phyloP scores from a whole-genome alignment of 2,329 filamentous ascomycete genomes.

The Claviceps pazoutovae region DNA sequence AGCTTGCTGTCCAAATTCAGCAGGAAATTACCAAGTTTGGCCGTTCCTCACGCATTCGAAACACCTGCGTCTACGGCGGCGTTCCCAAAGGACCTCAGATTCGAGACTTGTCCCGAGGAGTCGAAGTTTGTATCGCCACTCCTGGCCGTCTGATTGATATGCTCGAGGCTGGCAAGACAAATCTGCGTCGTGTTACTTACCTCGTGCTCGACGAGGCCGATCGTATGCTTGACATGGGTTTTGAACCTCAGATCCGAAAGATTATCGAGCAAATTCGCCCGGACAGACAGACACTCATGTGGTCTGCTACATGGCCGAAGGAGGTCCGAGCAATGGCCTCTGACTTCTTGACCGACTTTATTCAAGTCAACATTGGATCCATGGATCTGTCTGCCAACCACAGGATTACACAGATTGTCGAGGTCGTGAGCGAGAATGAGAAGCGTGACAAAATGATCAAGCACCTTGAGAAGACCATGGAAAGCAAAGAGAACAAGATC shows the following conservation, averaged over 20 bases:
- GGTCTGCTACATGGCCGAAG: constrained; percentile 98
- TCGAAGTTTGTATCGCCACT: constrained; percentile 97
- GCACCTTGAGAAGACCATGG: constrained; percentile 96
- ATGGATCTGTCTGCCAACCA: constrained; percentile 94
- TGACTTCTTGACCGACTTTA: constrained; percentile 89
- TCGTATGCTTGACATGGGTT: constrained; percentile 99
- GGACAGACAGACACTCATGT: constrained; percentile 98
- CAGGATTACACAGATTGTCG: constrained; percentile 93
- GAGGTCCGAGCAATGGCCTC: constrained; percentile 84
- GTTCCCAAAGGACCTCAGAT: constrained; percentile 97
- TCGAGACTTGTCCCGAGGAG: constrained; percentile 82
- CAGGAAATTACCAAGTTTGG: constrained; percentile 98
- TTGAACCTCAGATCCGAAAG: constrained; percentile 98
- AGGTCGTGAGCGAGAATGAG: constrained; percentile 91
- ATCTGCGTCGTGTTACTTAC: constrained; percentile 94
- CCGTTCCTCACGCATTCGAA: constrained; percentile 92
- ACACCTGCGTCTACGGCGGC: constrained; percentile 98
- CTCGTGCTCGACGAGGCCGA: constrained; percentile 97
- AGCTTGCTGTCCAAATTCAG: constrained; percentile 96
- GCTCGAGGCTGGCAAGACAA: constrained; percentile 95
- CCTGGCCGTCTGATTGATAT: constrained; percentile 97
- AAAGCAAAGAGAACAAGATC: constrained; percentile 87
- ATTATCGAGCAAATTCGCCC: constrained; percentile 96
- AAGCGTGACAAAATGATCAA: constrained; percentile 97
- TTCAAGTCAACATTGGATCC: constrained; percentile 97